Conservation (phyloP, 1,139 yeast species). For the Saccharomyces pastorianus region DNA sequence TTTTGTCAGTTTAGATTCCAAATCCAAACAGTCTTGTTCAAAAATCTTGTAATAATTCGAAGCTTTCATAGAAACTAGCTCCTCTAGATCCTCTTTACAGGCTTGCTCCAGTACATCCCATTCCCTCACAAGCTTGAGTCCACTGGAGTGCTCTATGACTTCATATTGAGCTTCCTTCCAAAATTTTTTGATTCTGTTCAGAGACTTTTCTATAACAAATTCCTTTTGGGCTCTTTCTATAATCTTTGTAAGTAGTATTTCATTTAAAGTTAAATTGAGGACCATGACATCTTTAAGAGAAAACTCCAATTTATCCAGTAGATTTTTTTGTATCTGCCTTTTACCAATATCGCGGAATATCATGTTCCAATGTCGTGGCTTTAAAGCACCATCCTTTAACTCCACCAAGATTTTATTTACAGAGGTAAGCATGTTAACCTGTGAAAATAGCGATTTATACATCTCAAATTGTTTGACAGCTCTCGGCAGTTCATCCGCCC, state of each 20-base stretch:
- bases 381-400: slow-evolving; percentile 50
- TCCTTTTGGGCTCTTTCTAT: slow-evolving; percentile 69
- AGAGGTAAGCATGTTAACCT: slow-evolving; percentile 31
- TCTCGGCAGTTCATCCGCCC: not conserved
- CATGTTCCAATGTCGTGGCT: slow-evolving; percentile 63
- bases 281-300: slow-evolving; percentile 58
- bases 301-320: slow-evolving; percentile 14
- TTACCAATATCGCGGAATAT: slow-evolving; percentile 35
- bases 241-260: slow-evolving; percentile 40
- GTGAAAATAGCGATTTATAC: not conserved
- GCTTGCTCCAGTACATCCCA: slow-evolving; percentile 61
- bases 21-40: slow-evolving; percentile 47
- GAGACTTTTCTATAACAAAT: slow-evolving; percentile 50
- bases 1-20: slow-evolving; percentile 50
- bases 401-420: slow-evolving; percentile 39
- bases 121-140: slow-evolving; percentile 52
- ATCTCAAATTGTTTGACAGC: not conserved
- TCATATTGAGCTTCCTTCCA: slow-evolving; percentile 49
- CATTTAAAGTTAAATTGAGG: slow-evolving; percentile 44
- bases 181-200: slow-evolving; percentile 38
- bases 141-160: slow-evolving; percentile 46
- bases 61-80: slow-evolving; percentile 61
- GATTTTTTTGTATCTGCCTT: not conserved
- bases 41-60: slow-evolving; percentile 59
- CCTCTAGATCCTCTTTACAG: slow-evolving; percentile 53